Evolutionary conservation across 805 yeast species (phyloP), one percentile per base, ranked within the genome.

Genomic region (Candida glaebosa): DNA sequence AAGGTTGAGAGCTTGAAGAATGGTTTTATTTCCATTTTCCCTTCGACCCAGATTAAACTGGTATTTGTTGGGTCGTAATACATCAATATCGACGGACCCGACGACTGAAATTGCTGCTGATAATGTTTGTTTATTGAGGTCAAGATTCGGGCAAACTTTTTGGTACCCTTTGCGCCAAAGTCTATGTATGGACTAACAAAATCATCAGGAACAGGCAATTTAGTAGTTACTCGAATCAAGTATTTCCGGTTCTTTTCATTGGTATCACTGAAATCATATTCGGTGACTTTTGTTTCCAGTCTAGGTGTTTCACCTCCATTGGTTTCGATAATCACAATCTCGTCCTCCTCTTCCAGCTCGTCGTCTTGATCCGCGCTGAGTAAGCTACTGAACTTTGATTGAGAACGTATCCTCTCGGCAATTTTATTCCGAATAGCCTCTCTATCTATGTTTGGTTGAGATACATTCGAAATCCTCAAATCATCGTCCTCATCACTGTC

Each of bases 1-100:
- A 69, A 53, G 0, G 73, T 65, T 43, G 65, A 59, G 1, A 73
- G 73, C 40, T 63, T 64, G 51, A 55, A 69, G 42, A 66, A 63
- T 14, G 63, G 56, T 42, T 63, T 63, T 38, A 69, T 53, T 38
- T 67, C 69, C 44, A 57, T 56, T 41, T 56, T 57, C 1, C 73
- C 73, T 31, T 66, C 69, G 5, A 67, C 51, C 75, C 74, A 69
- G 7, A 67, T 51, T 40, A 69, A 51, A 1, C 57, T 44, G 3
- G 56, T 51, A 7, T 47, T 26, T 3, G 44, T 34, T 25, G 47
- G 33, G 25, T 44, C 32, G 39, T 52, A 46, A 18, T 40, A 26
- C n/a, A 34, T 38, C 37, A 28, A 31, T 18, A 43, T 22, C 39
- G 33, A 15, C 5, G 26, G 31, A 15, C 25, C 15, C n/a, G 45